These are phyloP conservation scores for Phaeoacremonium minimum DNA, from an alignment of 2,329 filamentous ascomycete genomes.

Conservation along the genomic window DNA sequence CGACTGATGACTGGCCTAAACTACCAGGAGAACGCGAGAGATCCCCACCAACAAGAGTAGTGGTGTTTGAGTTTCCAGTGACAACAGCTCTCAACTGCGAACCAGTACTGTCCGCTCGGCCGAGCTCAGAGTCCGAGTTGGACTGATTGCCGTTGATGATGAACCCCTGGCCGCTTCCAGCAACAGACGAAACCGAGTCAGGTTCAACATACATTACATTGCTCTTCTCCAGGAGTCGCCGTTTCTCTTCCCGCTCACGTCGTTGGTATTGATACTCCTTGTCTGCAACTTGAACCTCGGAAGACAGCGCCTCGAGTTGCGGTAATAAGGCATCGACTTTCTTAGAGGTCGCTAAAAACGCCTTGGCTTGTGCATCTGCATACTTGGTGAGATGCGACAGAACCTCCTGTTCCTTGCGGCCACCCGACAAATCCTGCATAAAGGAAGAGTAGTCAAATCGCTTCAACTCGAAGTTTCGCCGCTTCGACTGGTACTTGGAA, in stretches of 20 bases:
- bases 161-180: slow-evolving; percentile 11
- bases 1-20: slow-evolving; percentile 36
- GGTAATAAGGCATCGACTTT: slow-evolving; percentile 84
- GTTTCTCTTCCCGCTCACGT: slow-evolving; percentile 93
- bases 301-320: slow-evolving; percentile 81
- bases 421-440: slow-evolving; percentile 98
- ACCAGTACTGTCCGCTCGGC: slow-evolving; percentile 68
- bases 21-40: slow-evolving; percentile 55
- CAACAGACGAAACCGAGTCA: slow-evolving; percentile 36
- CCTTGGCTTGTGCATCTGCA: slow-evolving; percentile 82
- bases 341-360: slow-evolving; percentile 77
- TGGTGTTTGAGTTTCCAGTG: slow-evolving; percentile 35
- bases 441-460: slow-evolving; percentile 98
- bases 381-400: slow-evolving; percentile 91
- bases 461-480: slow-evolving; percentile 92
- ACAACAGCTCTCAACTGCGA: slow-evolving; percentile 57
- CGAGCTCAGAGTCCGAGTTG: slow-evolving; percentile 64
- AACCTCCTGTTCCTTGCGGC: slow-evolving; percentile 97
- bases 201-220: slow-evolving; percentile 69
- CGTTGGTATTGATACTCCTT: slow-evolving; percentile 96
- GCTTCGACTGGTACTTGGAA: slow-evolving; percentile 91
- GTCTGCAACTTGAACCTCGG: slow-evolving; percentile 87
- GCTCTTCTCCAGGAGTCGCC: slow-evolving; percentile 83
- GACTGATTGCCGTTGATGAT: slow-evolving; percentile 41
- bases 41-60: slow-evolving; percentile 28